Evolutionary conservation across 139 green algal species (phyloP).

Genomic region (Pseudopediastrum boryanum): DNA sequence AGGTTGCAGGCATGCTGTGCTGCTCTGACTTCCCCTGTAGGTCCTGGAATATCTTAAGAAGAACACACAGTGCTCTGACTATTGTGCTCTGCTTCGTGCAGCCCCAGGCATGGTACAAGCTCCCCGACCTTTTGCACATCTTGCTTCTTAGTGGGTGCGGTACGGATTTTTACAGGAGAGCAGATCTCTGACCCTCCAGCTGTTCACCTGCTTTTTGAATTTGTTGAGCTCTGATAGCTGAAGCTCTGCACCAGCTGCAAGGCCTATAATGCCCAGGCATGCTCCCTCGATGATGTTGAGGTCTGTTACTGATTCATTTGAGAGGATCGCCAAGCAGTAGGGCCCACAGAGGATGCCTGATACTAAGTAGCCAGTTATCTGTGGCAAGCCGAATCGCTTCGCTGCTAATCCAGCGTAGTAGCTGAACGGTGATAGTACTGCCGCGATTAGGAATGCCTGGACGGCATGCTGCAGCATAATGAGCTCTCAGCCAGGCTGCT

Average conservation of each 20-base stretch:
- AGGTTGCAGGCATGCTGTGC: no score
- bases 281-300: slow-evolving; percentile 63
- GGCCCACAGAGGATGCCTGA: slow-evolving; percentile 75
- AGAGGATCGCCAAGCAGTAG: slow-evolving; percentile 63
- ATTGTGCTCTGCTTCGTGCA: no score
- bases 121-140: no score
- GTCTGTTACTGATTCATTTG: slow-evolving; percentile 41
- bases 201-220: slow-evolving; percentile 62
- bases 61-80: no score
- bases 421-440: slow-evolving; percentile 55
- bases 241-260: slow-evolving; percentile 83
- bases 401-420: slow-evolving; percentile 49
- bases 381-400: slow-evolving; percentile 44
- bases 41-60: no score
- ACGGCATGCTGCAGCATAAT: slow-evolving; percentile 46
- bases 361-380: slow-evolving; percentile 82
- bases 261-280: slow-evolving; percentile 80
- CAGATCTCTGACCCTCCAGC: no score
- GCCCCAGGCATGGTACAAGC: no score
- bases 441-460: slow-evolving; percentile 44
- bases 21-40: no score
- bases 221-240: slow-evolving; percentile 63
- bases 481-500: background rate
- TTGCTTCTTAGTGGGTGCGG: no score
- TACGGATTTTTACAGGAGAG: no score